phyloP scores from a whole-genome alignment of 805 yeast species.

The Yarrowia phangngaensis region DNA sequence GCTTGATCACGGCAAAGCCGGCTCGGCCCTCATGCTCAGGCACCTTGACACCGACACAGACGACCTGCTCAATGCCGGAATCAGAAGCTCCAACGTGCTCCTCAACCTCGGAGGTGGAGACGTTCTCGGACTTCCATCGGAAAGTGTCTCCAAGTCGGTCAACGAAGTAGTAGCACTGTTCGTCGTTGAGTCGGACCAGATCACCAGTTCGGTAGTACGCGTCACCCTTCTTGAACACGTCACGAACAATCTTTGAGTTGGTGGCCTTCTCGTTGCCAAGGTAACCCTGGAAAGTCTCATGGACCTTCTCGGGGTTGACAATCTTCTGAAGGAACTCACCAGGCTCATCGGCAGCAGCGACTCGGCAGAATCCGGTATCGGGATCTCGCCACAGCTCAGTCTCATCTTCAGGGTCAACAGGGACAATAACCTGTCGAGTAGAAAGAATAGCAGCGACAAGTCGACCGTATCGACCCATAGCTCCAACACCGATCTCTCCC shows the following conservation, averaged over 20 bases:
- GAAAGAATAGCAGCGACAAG: slow-evolving; percentile 44
- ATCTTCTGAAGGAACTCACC: slow-evolving; percentile 86
- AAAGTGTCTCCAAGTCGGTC: slow-evolving; percentile 94
- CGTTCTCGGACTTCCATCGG: slow-evolving; percentile 96
- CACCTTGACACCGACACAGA: slow-evolving; percentile 83
- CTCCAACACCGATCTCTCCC: slow-evolving; percentile 81
- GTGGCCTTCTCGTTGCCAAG: slow-evolving; percentile 76
- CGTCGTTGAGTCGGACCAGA: slow-evolving; percentile 61
- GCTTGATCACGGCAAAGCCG: slow-evolving; percentile 77
- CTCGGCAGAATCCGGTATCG: slow-evolving; percentile 55
- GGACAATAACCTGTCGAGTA: slow-evolving; percentile 51
- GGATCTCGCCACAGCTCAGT: slow-evolving; percentile 67
- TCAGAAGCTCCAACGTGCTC: slow-evolving; percentile 47
- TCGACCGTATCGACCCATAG: slow-evolving; percentile 73
- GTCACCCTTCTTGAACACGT: slow-evolving; percentile 81
- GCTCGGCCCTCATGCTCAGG: slow-evolving; percentile 93
- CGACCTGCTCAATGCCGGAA: slow-evolving; percentile 50
- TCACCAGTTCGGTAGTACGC: slow-evolving; percentile 92
- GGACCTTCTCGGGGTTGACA: slow-evolving; percentile 56
- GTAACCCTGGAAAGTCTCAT: slow-evolving; percentile 83
- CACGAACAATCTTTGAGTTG: slow-evolving; percentile 62
- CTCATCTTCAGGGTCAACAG: slow-evolving; percentile 78
- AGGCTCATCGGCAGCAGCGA: slow-evolving; percentile 58
- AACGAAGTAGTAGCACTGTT: slow-evolving; percentile 73
- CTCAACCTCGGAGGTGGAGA: slow-evolving; percentile 90